Base-by-base conservation (phyloP, 2,329 filamentous ascomycete species). In the Pestalotiopsis sp. region DNA sequence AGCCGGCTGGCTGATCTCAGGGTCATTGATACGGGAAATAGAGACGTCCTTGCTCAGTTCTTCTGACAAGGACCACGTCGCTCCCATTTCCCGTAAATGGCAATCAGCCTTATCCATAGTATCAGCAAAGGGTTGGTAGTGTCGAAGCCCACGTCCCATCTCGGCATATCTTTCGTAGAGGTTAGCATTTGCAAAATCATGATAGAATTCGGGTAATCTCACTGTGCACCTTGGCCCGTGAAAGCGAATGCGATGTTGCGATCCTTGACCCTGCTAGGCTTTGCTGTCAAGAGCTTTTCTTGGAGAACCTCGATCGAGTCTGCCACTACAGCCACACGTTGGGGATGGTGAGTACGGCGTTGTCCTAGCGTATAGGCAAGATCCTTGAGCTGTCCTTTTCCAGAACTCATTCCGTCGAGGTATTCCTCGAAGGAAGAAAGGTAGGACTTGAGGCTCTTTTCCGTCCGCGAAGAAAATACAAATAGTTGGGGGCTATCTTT, bases 171-270 rank as follows among this genome's bases (percentile, higher is more conserved):
- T 36, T 36, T 36, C 6, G 31, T 36, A 31, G 2, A 9, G 31
- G 31, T 36, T 9, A 36, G 31, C 31, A 0, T 36, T 0, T 36
- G 31, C 6, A 2, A 31, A 36, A 36, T 36, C 2, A 9, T 2
- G 7, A 36, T 9, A 36, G 1, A 36, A 2, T 23, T 23, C 20
- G 20, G 31, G 62, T 3, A 71, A 71, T 74, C 75, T 36, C 6
- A 79, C 49, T 80, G 77, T 2, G 76, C 76, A 2, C 78, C 78
- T 45, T 80, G 78, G 4, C 78, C 78, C 3, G 75, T 78, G 70
- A 80, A 80, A 13, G 77, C 68, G 68, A 75, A 49, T 52, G 67
- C 13, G 52, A 66, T 13, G 4, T 5, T 31, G 13, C 13, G 57
- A 12, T 60, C 60, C 23, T 63, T 63, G 23, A 31, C 31, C 12